A percentile compares a stretch with the other conserved stretches of the same genome.
Evolutionary conservation across 1,139 yeast genomes (phyloP).

Genomic region (Starmera stellimalicola): DNA sequence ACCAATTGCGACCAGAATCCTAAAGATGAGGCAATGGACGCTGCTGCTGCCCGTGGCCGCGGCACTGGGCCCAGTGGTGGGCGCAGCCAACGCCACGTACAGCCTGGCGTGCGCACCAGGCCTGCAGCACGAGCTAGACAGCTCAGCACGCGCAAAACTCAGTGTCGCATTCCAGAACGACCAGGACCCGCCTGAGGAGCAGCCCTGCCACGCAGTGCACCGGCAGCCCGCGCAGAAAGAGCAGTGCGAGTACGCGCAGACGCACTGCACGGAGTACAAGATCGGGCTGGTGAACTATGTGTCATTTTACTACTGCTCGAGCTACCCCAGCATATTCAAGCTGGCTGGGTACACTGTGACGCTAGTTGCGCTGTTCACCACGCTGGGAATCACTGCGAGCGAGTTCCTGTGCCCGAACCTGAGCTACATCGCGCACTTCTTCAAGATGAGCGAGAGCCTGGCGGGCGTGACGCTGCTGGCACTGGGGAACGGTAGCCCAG

Average conservation of each 20-base stretch:
- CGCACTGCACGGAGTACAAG: slow-evolving; percentile 31
- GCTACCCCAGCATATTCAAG: slow-evolving; percentile 16
- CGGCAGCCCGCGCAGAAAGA: slow-evolving; percentile 23
- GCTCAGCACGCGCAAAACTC: neutral
- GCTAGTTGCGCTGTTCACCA: slow-evolving; percentile 39
- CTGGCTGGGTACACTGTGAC: slow-evolving; percentile 14
- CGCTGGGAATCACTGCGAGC: slow-evolving; percentile 68
- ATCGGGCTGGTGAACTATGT: slow-evolving; percentile 36
- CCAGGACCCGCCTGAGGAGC: neutral
- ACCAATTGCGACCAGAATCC: no score
- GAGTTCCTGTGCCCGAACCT: slow-evolving; percentile 73
- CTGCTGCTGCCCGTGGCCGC: neutral
- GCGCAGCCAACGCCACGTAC: neutral
- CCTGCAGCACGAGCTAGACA: neutral
- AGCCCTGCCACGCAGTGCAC: slow-evolving; percentile 1
- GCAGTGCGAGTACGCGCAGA: slow-evolving; percentile 35
- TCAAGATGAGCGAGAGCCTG: slow-evolving; percentile 66
- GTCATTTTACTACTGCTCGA: slow-evolving; percentile 30
- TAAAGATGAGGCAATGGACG: no score
- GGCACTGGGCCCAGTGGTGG: neutral
- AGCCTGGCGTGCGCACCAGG: neutral
- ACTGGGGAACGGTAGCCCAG: slow-evolving; percentile 89
- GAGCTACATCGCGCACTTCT: slow-evolving; percentile 47
- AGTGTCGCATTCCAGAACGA: slow-evolving; percentile 1
- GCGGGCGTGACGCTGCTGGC: slow-evolving; percentile 88